Percentiles rank a stretch among this genome's conserved stretches.
phyloP scores from a whole-genome alignment of 1,139 yeast species.

The Suhomyces bribrorum region DNA sequence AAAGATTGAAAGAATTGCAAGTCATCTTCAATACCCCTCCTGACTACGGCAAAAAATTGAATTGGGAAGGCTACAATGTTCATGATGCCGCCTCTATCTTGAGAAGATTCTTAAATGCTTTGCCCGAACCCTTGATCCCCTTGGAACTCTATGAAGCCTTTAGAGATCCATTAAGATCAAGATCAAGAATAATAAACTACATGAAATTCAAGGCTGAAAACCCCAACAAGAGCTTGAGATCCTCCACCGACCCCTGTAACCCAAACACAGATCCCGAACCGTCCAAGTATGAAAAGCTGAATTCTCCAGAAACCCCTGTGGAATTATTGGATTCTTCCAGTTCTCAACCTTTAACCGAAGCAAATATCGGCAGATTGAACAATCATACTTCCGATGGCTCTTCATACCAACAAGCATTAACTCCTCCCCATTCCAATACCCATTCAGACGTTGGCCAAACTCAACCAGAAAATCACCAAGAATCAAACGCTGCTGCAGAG shows the following conservation, averaged over 20 bases:
- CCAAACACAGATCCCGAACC: conserved; percentile 1
- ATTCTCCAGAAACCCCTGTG: conserved; percentile 6
- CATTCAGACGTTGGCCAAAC: conserved; percentile 10
- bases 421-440: conserved; percentile 9
- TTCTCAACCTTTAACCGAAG: conserved; percentile 34
- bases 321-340: conserved; percentile 18
- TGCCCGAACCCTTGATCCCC: conserved; percentile 93
- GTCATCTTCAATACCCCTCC: conserved; percentile 84
- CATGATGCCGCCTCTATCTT: conserved; percentile 95
- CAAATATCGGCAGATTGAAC: conserved; percentile 31
- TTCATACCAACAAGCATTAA: conserved; percentile 4
- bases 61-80: conserved; percentile 94
- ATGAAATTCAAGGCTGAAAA: conserved; percentile 56
- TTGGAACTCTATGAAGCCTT: conserved; percentile 73
- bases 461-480: conserved; percentile 3
- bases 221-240: conserved; percentile 30
- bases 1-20: conserved; percentile 85
- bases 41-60: conserved; percentile 79
- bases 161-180: conserved; percentile 70
- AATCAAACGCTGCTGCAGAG: conserved; percentile 14
- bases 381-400: conserved; percentile 11
- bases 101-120: conserved; percentile 79
- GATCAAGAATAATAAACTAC: conserved; percentile 61
- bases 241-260: conserved; percentile 8
- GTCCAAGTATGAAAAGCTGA: background rate